Evolutionary conservation across 2,329 filamentous ascomycete genomes (phyloP), one percentile per base, ranked within the genome.

Genomic region (Pestalotiopsis fici): DNA sequence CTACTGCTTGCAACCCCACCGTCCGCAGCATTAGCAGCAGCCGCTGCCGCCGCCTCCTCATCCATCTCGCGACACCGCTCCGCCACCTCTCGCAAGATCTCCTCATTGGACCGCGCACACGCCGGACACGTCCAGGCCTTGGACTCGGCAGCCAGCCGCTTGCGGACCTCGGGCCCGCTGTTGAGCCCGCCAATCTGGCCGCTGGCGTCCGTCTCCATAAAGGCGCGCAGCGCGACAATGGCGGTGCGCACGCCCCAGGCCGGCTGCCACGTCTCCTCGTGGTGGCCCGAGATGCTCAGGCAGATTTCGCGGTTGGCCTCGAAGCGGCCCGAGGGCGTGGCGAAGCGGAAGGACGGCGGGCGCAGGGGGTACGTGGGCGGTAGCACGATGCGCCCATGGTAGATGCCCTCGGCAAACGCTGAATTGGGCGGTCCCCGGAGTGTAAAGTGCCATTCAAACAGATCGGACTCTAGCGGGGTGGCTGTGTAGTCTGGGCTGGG

Each of bases 361-460:
- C 95, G 93, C 2, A 98, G 88, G 0, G 96, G 96, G 80, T 99
- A 99, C 1, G 92, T 89, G 0, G 94, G 88, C 1, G 96, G 96
- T 1, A 99, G 89, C 50, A 95, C 88, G 78, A 99, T 98, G 76
- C 95, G 94, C 67, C 96, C 96, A 81, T 99, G 96, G 83, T 98
- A 99, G 75, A 98, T 88, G 60, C 96, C 96, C 37, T 86, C 83
- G 57, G 89, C 88, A 81, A 95, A 98, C 47, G 91, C 88, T 0
- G 94, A 95, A 37, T 88, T 85, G 0, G 95, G 95, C 0, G 95
- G 95, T 0, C 96, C 96, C 64, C 91, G 90, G n/a, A 99, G 86
- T 0, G 96, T 99, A 82, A 98, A 99, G 83, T 99, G 96, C 96
- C 96, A 99, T 81, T 98, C 95, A 82, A 97, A 97, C 65, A 99